These are phyloP conservation scores for Exobasidium cylindrosporum DNA, from an alignment of 1,284 basidiomycete genomes.

Conservation along the genomic window DNA sequence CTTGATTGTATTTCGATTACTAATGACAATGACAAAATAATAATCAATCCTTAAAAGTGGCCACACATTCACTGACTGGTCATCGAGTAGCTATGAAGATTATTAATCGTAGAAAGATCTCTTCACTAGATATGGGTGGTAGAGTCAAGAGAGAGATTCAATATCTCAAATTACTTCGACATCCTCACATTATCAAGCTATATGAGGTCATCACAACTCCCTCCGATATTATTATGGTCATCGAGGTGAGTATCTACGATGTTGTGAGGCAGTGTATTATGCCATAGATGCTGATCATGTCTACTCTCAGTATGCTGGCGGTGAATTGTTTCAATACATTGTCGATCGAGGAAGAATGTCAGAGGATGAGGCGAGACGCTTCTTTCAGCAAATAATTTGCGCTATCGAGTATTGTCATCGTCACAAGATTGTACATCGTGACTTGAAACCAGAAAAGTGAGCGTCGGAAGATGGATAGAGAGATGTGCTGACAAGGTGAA, in stretches of 20 bases:
- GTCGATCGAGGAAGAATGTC: constrained; percentile 52
- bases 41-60: no score
- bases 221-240: constrained; percentile 54
- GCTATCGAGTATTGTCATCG: constrained; percentile 53
- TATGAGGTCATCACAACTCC: constrained; percentile 55
- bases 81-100: constrained; percentile 97
- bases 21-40: no score
- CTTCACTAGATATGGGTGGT: constrained; percentile 67
- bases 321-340: constrained; percentile 54
- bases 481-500: constrained; percentile 13
- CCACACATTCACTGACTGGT: constrained; percentile 86
- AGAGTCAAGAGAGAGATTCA: constrained; percentile 77
- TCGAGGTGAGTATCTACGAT: constrained; percentile 29
- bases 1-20: no score
- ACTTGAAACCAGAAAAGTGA: constrained; percentile 51
- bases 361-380: constrained; percentile 49
- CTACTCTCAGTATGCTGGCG: constrained; percentile 42
- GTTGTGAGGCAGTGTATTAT: background rate
- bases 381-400: constrained; percentile 55
- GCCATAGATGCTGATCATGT: constrained; percentile 1
- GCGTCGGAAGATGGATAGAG: background rate
- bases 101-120: constrained; percentile 90
- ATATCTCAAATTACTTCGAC: constrained; percentile 51
- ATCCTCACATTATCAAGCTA: constrained; percentile 55
- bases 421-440: constrained; percentile 65